Base-by-base conservation (phyloP, 352 stramenopile species). In the Globisporangium mamillatum region DNA sequence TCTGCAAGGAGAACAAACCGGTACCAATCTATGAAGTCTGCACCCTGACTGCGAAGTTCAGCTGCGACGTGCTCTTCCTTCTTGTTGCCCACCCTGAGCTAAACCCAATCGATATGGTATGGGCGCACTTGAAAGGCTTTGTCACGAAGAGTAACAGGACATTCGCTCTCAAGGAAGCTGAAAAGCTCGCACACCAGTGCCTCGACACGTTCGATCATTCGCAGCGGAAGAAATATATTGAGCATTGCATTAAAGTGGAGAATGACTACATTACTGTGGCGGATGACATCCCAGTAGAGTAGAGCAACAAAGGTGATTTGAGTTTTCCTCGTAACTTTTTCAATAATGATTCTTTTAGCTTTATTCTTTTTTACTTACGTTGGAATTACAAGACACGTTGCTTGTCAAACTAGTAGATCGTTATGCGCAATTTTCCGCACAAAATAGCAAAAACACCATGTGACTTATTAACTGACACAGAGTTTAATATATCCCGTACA, bases 1-100 rank as follows among this genome's bases (percentile, higher is more conserved):
- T 60, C 5, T 60, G 55, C 55, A 60, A 60, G 55, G 55, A 41
- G 22, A 60, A 60, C 32, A 60, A 60, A 60, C 55, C 55, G 4
- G 32, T 12, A 8, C 20, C 55, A 22, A 41, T 41, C 27, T 12
- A 38, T 5, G 25, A 44, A 12, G 24, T 25, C 27, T 24, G 27
- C 55, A 22, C 34, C 8, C 12, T 60, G 55, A 24, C 55, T 36
- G 32, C 12, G 24, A 27, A 27, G 25, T 27, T 27, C 25, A 27
- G 2, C 25, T 27, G 25, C 25, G 25, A 60, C 4, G 32, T 60
- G 14, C 32, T 60, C 16, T 41, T 60, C 18, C 55, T 60, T 8
- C 24, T 24, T 36, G 22, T 60, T 9, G 24, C 4, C 9, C 24
- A 38, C 12, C 55, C 24, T 1, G 22, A 60, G 4, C 55, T 60